Conservation (phyloP, 768 basidiomycete genomes). For the Rhodotorula graminis region DNA sequence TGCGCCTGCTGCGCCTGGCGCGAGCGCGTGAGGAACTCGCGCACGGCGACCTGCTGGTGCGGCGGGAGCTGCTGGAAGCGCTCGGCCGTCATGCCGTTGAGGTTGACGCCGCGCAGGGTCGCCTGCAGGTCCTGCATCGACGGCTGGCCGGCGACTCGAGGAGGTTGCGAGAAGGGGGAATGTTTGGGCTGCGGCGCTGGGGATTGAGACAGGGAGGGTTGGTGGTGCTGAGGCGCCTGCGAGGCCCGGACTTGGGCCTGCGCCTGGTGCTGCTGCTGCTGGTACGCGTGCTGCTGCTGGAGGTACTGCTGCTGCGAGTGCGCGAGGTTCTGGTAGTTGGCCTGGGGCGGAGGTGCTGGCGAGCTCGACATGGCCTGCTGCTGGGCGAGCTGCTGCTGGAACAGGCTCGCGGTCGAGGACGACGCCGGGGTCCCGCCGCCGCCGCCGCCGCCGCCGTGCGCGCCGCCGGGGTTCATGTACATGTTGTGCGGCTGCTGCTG, state of each 20-base stretch:
- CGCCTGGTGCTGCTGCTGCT: conserved; percentile 15
- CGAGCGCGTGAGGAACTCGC: conserved; percentile 11
- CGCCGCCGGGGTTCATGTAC: not conserved
- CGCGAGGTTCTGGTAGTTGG: not conserved
- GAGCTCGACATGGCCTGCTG: conserved; percentile 1
- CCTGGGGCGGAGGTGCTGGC: not conserved
- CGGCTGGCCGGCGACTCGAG: not conserved
- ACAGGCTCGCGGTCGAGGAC: not conserved
- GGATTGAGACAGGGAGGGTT: not conserved
- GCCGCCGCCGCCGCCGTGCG: not conserved
- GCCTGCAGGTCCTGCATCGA: conserved; percentile 7
- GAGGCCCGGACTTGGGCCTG: not conserved
- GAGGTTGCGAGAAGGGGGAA: not conserved
- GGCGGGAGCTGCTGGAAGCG: conserved; percentile 12
- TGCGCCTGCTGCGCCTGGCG: conserved; percentile 19
- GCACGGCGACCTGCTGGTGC: conserved; percentile 21
- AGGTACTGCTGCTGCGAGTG: not conserved
- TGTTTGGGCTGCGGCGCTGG: not conserved
- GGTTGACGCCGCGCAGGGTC: conserved; percentile 3
- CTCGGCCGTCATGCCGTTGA: conserved; percentile 24
- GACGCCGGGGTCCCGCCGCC: not conserved
- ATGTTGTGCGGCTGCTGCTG: not conserved
- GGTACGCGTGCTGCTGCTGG: conserved; percentile 8
- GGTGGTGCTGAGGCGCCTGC: not conserved
- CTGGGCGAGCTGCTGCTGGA: conserved; percentile 24